Percentiles rank a stretch among this genome's conserved stretches.
Evolutionary conservation across 2,329 filamentous ascomycete genomes (phyloP).

Genomic region (Trichoderma citrinoviride): DNA sequence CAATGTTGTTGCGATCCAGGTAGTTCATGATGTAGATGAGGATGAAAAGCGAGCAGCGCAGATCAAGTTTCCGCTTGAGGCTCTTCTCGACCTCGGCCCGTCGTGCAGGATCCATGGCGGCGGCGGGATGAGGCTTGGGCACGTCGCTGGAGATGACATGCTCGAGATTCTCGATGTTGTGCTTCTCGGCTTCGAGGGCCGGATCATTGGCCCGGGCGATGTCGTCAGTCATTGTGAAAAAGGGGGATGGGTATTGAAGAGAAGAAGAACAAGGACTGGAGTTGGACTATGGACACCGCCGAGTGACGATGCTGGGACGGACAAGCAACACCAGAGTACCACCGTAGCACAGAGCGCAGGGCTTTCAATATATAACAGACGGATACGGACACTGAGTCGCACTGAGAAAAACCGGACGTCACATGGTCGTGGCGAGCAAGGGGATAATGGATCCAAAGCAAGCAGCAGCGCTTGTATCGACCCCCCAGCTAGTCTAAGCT

Average conservation of each 20-base stretch:
- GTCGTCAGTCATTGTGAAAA: slow-evolving; percentile 24
- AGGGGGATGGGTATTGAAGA: not conserved
- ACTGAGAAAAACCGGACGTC: not conserved
- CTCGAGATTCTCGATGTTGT: slow-evolving; percentile 23
- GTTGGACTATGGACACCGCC: not conserved
- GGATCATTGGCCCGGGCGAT: slow-evolving; percentile 21
- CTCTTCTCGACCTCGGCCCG: slow-evolving; percentile 59
- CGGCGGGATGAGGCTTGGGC: not conserved
- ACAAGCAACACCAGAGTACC: not conserved
- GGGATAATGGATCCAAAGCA: not conserved
- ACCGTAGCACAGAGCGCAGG: not conserved
- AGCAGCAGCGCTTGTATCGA: slow-evolving; percentile 2
- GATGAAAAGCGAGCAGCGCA: slow-evolving; percentile 65
- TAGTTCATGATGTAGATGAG: slow-evolving; percentile 76
- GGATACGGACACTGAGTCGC: not conserved
- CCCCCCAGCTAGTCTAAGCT: not conserved
- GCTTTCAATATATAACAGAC: not conserved
- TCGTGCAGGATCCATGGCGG: slow-evolving; percentile 44
- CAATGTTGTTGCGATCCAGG: slow-evolving; percentile 66
- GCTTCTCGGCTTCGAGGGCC: slow-evolving; percentile 19
- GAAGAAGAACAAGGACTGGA: not conserved
- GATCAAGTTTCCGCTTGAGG: slow-evolving; percentile 68
- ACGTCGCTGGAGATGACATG: not conserved
- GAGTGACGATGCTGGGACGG: not conserved
- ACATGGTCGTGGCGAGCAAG: slow-evolving; percentile 11